Conservation (phyloP, 2,329 filamentous ascomycete genomes). For the Zymoseptoria pseudotritici region DNA sequence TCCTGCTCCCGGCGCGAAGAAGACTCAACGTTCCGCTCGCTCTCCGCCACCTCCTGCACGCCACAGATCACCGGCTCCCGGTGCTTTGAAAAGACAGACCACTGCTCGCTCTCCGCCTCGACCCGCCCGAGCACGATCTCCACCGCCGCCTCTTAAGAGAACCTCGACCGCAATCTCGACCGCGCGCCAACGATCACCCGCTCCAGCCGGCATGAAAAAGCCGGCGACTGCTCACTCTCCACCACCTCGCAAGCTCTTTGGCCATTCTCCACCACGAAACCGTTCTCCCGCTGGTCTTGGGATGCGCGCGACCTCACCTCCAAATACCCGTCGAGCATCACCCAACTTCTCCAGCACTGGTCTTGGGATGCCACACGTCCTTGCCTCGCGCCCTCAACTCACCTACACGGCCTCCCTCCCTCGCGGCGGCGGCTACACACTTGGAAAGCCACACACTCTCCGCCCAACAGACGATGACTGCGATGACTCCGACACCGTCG, state of each 20-base stretch:
- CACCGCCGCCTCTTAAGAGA: not conserved
- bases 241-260: conserved; percentile 52
- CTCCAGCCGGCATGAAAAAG: not conserved
- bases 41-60: conserved; percentile 9
- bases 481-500: conserved; percentile 27
- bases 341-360: conserved; percentile 35
- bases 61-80: not conserved
- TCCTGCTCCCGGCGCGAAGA: conserved; percentile 34
- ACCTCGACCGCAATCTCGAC: not conserved
- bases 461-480: conserved; percentile 33
- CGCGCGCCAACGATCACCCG: not conserved
- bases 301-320: conserved; percentile 55
- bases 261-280: conserved; percentile 62
- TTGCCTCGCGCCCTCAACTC: conserved; percentile 57
- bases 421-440: conserved; percentile 59
- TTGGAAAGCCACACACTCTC: conserved; percentile 27
- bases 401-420: conserved; percentile 82
- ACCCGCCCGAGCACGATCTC: not conserved
- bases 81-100: conserved; percentile 1
- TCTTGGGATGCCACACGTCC: conserved; percentile 42
- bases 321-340: conserved; percentile 49
- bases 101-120: conserved; percentile 19
- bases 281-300: conserved; percentile 35
- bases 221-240: conserved; percentile 26
- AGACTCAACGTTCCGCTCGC: conserved; percentile 32